A percentile compares a stretch with the other conserved stretches of the same genome.
These are phyloP conservation scores for Fomitopsis betulina DNA, from an alignment of 1,284 basidiomycete genomes.

Conservation along the genomic window DNA sequence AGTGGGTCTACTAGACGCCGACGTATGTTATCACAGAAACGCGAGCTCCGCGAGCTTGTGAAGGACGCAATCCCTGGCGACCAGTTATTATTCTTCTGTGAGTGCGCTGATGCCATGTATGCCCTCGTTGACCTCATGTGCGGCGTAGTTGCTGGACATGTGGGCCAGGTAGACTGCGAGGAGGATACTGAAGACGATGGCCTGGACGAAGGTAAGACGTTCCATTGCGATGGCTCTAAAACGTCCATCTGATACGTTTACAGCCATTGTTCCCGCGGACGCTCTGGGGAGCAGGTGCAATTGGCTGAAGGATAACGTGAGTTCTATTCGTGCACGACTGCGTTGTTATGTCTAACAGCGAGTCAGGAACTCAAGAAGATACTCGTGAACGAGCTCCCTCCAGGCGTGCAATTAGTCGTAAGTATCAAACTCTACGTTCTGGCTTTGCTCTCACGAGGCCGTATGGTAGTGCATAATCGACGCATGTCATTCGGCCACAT, in stretches of 20 bases:
- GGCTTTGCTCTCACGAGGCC: too few relatives aligned
- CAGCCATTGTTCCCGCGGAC: background rate
- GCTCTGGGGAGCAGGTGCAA: background rate
- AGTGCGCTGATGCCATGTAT: background rate
- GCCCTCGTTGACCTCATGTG: background rate
- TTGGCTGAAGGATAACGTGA: background rate
- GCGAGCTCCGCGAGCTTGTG: slow-evolving; percentile 28
- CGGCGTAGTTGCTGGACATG: background rate
- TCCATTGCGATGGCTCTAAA: too few relatives aligned
- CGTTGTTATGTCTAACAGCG: background rate
- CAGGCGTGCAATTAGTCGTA: background rate
- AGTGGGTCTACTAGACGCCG: too few relatives aligned
- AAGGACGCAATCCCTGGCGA: slow-evolving; percentile 27
- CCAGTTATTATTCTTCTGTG: slow-evolving; percentile 37
- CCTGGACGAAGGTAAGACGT: slow-evolving; percentile 13
- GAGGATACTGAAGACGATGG: slow-evolving; percentile 21
- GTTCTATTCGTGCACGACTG: background rate
- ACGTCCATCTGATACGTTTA: background rate
- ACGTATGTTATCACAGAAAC: slow-evolving; percentile 19
- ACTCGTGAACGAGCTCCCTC: background rate
- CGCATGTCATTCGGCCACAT: slow-evolving; percentile 41
- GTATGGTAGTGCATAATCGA: slow-evolving; percentile 35
- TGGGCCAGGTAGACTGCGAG: background rate
- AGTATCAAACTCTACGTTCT: background rate
- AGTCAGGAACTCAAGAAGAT: background rate